Percentiles rank a stretch among this genome's conserved stretches.
Evolutionary conservation across 306 rosid species (phyloP).

Genomic region (Fagus crenata): DNA sequence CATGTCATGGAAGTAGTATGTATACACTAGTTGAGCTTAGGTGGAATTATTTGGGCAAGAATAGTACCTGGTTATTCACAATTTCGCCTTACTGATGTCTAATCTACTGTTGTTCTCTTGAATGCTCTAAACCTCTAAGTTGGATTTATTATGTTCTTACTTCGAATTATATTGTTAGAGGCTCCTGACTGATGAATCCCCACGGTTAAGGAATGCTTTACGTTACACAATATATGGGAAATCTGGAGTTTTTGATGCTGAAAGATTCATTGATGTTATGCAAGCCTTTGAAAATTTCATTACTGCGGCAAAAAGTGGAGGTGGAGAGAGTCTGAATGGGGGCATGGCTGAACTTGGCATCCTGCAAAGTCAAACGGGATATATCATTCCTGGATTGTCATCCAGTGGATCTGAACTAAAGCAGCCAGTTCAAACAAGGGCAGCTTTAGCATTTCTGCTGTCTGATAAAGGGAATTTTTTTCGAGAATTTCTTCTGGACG

Average conservation of each 20-base stretch:
- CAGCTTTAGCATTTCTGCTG: slow-evolving; percentile 81
- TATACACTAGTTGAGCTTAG: slow-evolving; percentile 2
- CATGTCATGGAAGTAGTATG: not conserved
- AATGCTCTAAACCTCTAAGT: slow-evolving; percentile 25
- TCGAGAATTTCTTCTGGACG: slow-evolving; percentile 95
- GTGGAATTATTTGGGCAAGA: not conserved
- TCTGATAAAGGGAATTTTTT: slow-evolving; percentile 89
- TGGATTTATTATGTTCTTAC: slow-evolving; percentile 20
- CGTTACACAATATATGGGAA: slow-evolving; percentile 95
- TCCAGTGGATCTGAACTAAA: slow-evolving; percentile 40
- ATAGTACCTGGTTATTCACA: not conserved
- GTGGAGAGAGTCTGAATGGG: slow-evolving; percentile 82
- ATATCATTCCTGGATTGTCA: slow-evolving; percentile 50
- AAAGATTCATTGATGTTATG: slow-evolving; percentile 98
- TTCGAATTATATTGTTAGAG: slow-evolving; percentile 55
- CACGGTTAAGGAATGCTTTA: slow-evolving; percentile 81
- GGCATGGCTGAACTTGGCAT: slow-evolving; percentile 88
- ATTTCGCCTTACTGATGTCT: not conserved
- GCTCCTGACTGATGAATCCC: slow-evolving; percentile 97
- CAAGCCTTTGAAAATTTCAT: slow-evolving; percentile 96
- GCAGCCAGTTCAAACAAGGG: slow-evolving; percentile 87
- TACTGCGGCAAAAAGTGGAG: slow-evolving; percentile 99
- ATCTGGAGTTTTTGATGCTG: slow-evolving; percentile 93
- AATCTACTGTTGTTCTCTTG: slow-evolving; percentile 10
- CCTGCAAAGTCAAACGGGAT: slow-evolving; percentile 45